phyloP scores from a whole-genome alignment of 176 grass and related monocot genomes.

The Echinochloa phyllopogon region DNA sequence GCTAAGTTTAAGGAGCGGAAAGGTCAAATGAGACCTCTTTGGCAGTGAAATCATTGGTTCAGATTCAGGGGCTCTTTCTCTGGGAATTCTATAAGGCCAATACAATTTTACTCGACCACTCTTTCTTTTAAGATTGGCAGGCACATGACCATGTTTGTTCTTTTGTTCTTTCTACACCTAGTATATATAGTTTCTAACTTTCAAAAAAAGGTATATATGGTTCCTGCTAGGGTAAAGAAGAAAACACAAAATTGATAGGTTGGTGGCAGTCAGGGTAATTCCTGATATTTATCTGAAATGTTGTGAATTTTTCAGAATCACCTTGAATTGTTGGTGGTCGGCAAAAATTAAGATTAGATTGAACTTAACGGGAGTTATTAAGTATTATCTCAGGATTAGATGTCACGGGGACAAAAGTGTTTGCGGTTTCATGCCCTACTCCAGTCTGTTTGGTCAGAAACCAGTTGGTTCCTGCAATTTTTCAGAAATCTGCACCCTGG shows the following conservation, averaged over 20 bases:
- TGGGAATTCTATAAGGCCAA: background rate
- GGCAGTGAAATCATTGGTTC: background rate
- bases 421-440: background rate
- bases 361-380: background rate
- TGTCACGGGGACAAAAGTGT: background rate
- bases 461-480: background rate
- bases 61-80: background rate
- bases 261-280: background rate
- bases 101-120: background rate
- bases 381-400: background rate
- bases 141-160: background rate
- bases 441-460: background rate
- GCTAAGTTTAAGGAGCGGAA: background rate
- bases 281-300: background rate
- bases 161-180: slow-evolving; percentile 5
- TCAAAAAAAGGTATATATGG: background rate
- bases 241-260: background rate
- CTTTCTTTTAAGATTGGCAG: background rate
- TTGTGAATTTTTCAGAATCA: background rate
- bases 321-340: background rate
- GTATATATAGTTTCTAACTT: background rate
- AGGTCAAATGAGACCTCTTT: background rate
- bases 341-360: background rate
- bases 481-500: background rate
- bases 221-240: background rate